phyloP scores from a whole-genome alignment of 345 rosid species.

The Viola odorata region DNA sequence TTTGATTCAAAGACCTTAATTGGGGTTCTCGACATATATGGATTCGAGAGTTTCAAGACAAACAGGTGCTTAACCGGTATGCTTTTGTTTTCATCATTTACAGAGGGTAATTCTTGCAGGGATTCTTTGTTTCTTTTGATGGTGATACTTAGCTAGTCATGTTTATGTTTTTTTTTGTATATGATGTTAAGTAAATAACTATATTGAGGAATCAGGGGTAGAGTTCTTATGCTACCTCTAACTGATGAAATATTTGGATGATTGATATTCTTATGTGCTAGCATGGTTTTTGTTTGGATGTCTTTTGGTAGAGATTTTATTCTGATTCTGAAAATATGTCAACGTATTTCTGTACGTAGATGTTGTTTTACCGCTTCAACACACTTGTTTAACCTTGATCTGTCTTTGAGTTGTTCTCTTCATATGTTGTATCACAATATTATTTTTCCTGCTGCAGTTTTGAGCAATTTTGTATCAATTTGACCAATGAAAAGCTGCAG shows the following conservation, averaged over 20 bases:
- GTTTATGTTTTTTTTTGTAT: too few relatives aligned
- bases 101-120: constrained; percentile 27
- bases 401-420: background rate
- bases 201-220: background rate
- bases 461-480: constrained; percentile 97
- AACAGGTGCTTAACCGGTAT: constrained; percentile 94
- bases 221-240: constrained; percentile 5
- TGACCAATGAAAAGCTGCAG: constrained; percentile 99
- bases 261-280: constrained; percentile 1
- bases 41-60: constrained; percentile 99
- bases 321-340: background rate
- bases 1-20: constrained; percentile 78
- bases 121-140: constrained; percentile 8
- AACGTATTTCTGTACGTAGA: background rate
- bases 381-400: too few relatives aligned
- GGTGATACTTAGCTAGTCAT: background rate
- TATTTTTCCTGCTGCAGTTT: constrained; percentile 27
- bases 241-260: background rate
- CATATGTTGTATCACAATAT: background rate
- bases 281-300: background rate
- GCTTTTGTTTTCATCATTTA: constrained; percentile 35
- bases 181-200: too few relatives aligned
- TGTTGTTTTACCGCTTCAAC: background rate
- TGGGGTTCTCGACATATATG: constrained; percentile 97
- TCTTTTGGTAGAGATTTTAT: background rate